phyloP scores from a whole-genome alignment of 345 rosid genomes.

The Geranium brycei region DNA sequence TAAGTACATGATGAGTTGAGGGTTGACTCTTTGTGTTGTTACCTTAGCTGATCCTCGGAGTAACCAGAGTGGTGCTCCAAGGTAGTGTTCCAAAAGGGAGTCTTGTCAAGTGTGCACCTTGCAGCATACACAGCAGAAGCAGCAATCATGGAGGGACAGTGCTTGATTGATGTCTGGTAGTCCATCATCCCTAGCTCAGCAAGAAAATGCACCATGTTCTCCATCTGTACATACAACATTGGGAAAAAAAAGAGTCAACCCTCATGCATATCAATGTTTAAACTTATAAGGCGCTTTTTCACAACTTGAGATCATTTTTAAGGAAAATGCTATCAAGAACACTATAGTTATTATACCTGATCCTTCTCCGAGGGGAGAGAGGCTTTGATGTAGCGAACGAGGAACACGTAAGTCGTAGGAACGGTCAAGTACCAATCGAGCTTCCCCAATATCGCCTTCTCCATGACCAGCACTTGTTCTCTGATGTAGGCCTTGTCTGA shows the following conservation, averaged over 20 bases:
- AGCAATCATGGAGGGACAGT: conserved; percentile 59
- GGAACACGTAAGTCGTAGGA: conserved; percentile 79
- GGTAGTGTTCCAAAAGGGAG: conserved; percentile 66
- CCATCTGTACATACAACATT: conserved; percentile 21
- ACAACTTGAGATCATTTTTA: no score
- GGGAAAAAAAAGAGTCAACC: no score
- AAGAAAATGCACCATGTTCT: conserved; percentile 59
- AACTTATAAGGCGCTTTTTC: no score
- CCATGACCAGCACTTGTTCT: conserved; percentile 69
- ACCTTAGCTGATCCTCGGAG: conserved; percentile 49
- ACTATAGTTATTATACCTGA: no score
- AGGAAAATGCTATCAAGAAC: no score
- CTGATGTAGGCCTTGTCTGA: conserved; percentile 69
- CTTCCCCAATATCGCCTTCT: conserved; percentile 59
- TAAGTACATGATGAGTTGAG: no score
- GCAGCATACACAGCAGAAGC: conserved; percentile 94
- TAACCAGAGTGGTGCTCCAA: conserved; percentile 64
- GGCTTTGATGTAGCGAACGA: conserved; percentile 68
- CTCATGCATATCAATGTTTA: no score
- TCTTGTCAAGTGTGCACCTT: conserved; percentile 44
- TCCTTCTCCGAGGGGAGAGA: conserved; percentile 39
- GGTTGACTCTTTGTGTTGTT: conserved; percentile 2
- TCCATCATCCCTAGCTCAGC: conserved; percentile 67
- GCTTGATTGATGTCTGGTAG: conserved; percentile 28
- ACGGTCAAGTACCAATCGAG: conserved; percentile 76